phyloP scores from a whole-genome alignment of 1,284 basidiomycete genomes.

The Neolentinus lepideus region DNA sequence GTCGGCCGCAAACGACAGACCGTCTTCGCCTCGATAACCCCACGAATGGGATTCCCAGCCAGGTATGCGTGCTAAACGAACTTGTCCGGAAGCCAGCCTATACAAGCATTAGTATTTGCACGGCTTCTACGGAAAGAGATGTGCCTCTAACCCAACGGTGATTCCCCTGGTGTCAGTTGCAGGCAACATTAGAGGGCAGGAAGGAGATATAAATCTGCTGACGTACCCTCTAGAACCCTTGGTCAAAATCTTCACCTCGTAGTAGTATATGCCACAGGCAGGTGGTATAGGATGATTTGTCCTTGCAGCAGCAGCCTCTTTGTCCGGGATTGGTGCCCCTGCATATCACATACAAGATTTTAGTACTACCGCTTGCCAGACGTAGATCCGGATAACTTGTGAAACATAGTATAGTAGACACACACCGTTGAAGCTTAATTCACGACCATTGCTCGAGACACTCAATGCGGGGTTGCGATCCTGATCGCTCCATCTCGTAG shows the following conservation, averaged over 20 bases:
- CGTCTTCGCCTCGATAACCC: conserved; percentile 95
- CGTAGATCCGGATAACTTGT: neutral
- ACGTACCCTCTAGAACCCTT: conserved; percentile 75
- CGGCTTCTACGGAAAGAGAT: neutral
- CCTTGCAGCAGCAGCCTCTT: conserved; percentile 77
- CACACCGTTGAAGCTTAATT: conserved; percentile 59
- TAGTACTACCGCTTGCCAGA: neutral
- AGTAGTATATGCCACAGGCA: conserved; percentile 86
- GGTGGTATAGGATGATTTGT: conserved; percentile 71
- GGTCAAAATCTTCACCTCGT: conserved; percentile 75
- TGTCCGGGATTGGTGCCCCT: conserved; percentile 55
- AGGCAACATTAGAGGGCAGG: conserved; percentile 4
- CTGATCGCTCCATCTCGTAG: conserved; percentile 72
- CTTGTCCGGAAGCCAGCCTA: conserved; percentile 40
- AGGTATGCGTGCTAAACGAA: conserved; percentile 69
- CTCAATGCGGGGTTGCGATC: conserved; percentile 51
- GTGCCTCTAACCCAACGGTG: conserved; percentile 53
- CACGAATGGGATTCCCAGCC: conserved; percentile 90
- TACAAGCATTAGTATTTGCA: conserved; percentile 6
- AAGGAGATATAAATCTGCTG: conserved; percentile 4
- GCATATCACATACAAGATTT: conserved; percentile 1
- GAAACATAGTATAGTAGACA: conserved; percentile 5
- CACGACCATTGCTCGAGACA: conserved; percentile 63
- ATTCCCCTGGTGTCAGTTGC: conserved; percentile 51
- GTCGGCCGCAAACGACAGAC: conserved; percentile 69